Evolutionary conservation across 306 rosid species (phyloP).

Genomic region (Lablab purpureus): DNA sequence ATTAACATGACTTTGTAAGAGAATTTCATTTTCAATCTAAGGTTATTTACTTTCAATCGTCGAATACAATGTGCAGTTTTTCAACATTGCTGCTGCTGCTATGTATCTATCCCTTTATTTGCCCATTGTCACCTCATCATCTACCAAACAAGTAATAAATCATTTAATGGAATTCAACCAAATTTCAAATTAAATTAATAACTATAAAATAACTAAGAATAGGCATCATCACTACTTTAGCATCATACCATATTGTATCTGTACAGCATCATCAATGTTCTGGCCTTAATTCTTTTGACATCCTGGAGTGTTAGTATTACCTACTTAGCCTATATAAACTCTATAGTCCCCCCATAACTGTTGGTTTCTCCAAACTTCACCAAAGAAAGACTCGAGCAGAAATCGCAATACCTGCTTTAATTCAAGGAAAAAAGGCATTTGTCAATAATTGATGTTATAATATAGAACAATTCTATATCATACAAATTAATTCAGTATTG

Average conservation of each 20-base stretch:
- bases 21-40: constrained; percentile 31
- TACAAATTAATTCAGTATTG: constrained; percentile 39
- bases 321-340: constrained; percentile 3
- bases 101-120: constrained; percentile 12
- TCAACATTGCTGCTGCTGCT: constrained; percentile 3
- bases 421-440: not conserved
- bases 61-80: constrained; percentile 1
- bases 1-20: not conserved
- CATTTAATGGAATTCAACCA: not conserved
- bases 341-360: not conserved
- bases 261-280: constrained; percentile 27
- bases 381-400: constrained; percentile 1
- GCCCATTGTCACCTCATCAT: constrained; percentile 28
- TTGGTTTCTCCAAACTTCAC: constrained; percentile 37
- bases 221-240: constrained; percentile 14
- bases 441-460: constrained; percentile 48
- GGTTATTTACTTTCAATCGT: constrained; percentile 35
- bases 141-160: constrained; percentile 24
- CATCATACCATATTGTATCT: constrained; percentile 14
- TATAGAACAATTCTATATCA: constrained; percentile 27
- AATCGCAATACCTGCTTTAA: constrained; percentile 43
- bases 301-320: not conserved
- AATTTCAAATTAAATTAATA: constrained; percentile 19
- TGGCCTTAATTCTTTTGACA: constrained; percentile 18
- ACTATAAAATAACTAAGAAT: constrained; percentile 21